Evolutionary conservation across 2,329 filamentous ascomycete genomes (phyloP).

Genomic region (Microcera coccophila): DNA sequence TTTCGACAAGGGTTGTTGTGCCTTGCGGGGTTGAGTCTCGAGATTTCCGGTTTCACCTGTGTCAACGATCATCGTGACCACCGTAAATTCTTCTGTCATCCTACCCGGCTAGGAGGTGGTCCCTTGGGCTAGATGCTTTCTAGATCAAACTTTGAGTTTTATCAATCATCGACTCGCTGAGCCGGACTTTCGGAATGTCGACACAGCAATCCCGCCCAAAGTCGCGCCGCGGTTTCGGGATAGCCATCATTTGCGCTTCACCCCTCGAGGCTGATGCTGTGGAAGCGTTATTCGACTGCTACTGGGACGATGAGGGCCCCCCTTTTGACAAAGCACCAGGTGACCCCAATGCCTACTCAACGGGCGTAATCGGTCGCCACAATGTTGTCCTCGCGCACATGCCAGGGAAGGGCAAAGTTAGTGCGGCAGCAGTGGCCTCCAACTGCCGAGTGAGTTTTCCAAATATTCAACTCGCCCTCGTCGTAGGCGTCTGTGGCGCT

Average conservation of each 20-base stretch:
- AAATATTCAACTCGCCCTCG: conserved; percentile 11
- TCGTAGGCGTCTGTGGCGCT: conserved; percentile 21
- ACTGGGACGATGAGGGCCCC: conserved; percentile 11
- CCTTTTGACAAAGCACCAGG: conserved; percentile 22
- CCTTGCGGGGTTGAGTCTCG: no score
- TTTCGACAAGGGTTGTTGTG: no score
- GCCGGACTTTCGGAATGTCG: no score
- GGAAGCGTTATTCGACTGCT: conserved; percentile 14
- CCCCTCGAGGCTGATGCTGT: conserved; percentile 18
- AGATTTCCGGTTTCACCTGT: no score
- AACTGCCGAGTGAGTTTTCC: conserved; percentile 15
- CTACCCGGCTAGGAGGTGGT: no score
- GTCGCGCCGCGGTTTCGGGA: conserved; percentile 5
- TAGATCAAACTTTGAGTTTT: no score
- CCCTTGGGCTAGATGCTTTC: no score
- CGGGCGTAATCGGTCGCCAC: conserved; percentile 16
- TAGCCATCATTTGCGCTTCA: conserved; percentile 21
- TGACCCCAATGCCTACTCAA: conserved; percentile 30
- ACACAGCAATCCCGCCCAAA: background rate
- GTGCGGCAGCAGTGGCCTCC: conserved; percentile 6
- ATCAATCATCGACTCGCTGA: no score
- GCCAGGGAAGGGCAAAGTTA: conserved; percentile 19
- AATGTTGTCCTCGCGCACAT: conserved; percentile 25
- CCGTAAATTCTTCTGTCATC: no score
- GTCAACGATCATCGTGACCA: no score